Conservation (phyloP, 345 rosid species). For the Fremontodendron californicum region DNA sequence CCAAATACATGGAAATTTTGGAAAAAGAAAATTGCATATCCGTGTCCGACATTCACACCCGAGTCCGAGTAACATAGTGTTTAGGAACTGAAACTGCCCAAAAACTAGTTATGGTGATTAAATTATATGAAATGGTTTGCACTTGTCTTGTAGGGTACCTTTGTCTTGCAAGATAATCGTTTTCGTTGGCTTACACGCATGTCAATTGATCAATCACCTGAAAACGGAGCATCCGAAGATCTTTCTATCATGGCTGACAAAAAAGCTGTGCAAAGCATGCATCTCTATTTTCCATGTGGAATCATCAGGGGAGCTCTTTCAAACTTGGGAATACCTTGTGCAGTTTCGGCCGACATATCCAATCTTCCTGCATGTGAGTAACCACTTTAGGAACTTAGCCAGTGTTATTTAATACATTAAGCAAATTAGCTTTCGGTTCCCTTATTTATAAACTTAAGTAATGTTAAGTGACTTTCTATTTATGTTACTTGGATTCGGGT, state of each 20-base stretch:
- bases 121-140: not conserved
- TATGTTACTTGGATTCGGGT: too few species aligned
- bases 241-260: slow-evolving; percentile 49
- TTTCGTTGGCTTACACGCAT: slow-evolving; percentile 88
- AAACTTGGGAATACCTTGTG: slow-evolving; percentile 92
- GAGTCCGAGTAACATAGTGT: too few species aligned
- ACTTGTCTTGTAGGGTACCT: slow-evolving; percentile 71
- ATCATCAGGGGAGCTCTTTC: slow-evolving; percentile 96
- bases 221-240: slow-evolving; percentile 45
- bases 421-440: not conserved
- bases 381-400: not conserved
- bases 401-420: not conserved
- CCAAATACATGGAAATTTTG: too few species aligned
- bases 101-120: not conserved
- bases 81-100: too few species aligned
- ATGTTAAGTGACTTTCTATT: too few species aligned
- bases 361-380: slow-evolving; percentile 91
- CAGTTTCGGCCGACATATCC: slow-evolving; percentile 93
- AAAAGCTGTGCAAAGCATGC: slow-evolving; percentile 77
- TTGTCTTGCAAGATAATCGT: slow-evolving; percentile 92
- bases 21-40: too few species aligned
- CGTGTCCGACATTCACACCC: too few species aligned
- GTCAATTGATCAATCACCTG: slow-evolving; percentile 55
- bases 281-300: slow-evolving; percentile 91
- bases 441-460: not conserved